Conservation (phyloP, 192 early-diverging fungal species). For the Paraglomus brasilianum region DNA sequence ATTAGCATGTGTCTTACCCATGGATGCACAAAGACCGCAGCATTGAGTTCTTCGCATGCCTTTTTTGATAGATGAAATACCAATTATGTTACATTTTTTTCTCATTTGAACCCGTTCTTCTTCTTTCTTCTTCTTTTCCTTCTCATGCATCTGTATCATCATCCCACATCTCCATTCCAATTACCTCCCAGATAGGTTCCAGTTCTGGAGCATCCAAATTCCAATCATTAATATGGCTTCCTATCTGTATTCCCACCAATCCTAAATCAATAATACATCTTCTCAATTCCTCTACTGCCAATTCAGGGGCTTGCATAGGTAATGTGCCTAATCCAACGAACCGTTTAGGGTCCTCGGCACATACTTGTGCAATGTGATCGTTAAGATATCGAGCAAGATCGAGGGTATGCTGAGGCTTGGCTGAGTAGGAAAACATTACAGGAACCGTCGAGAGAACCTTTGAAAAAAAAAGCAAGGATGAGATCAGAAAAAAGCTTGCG, state of each 20-base stretch:
- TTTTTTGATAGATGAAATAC: background rate
- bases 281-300: constrained; percentile 59
- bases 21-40: constrained; percentile 63
- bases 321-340: constrained; percentile 66
- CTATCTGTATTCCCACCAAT: constrained; percentile 62
- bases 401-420: constrained; percentile 55
- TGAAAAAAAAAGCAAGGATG: background rate
- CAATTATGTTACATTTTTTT: background rate
- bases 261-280: constrained; percentile 67
- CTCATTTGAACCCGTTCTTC: too few relatives aligned
- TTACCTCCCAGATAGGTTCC: constrained; percentile 56
- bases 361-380: constrained; percentile 59
- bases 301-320: constrained; percentile 66
- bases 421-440: constrained; percentile 58
- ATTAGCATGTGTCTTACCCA: constrained; percentile 37
- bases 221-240: constrained; percentile 65
- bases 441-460: constrained; percentile 67
- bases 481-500: background rate
- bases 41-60: constrained; percentile 65
- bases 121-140: too few relatives aligned
- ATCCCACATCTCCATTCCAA: background rate
- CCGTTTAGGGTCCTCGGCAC: constrained; percentile 55
- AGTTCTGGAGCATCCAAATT: constrained; percentile 69
- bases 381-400: constrained; percentile 55
- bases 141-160: too few relatives aligned